phyloP scores from a whole-genome alignment of 129 eudicot genomes.

The Escallonia herrerae region DNA sequence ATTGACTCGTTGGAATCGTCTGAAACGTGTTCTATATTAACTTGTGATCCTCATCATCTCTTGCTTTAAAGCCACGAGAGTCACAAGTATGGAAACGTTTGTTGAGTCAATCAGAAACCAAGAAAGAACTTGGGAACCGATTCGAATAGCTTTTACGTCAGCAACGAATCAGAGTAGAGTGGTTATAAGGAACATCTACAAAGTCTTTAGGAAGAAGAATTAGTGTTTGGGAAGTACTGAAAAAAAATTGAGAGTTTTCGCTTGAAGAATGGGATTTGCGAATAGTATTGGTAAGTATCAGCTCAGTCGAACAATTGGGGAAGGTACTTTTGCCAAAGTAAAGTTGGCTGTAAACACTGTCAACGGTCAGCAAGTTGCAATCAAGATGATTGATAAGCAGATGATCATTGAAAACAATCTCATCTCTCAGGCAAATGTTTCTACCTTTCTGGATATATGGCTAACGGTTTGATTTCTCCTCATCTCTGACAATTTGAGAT shows the following conservation, averaged over 20 bases:
- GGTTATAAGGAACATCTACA: slow-evolving; percentile 9
- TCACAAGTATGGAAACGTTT: not conserved
- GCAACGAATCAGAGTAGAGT: not conserved
- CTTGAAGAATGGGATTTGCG: slow-evolving; percentile 13
- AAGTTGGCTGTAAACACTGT: slow-evolving; percentile 21
- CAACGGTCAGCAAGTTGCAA: slow-evolving; percentile 24
- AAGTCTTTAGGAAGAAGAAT: not conserved
- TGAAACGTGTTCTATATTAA: not conserved
- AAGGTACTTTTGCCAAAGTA: slow-evolving; percentile 31
- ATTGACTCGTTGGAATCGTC: not conserved
- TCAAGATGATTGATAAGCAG: slow-evolving; percentile 28
- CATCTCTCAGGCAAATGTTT: slow-evolving; percentile 20
- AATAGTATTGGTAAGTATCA: slow-evolving; percentile 26
- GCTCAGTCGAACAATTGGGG: slow-evolving; percentile 28
- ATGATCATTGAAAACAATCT: slow-evolving; percentile 23
- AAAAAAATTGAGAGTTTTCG: not conserved
- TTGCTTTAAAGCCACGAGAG: not conserved
- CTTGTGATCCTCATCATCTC: not conserved
- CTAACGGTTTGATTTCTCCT: not conserved
- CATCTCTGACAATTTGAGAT: not conserved
- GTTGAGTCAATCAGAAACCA: not conserved
- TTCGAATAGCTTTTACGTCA: not conserved
- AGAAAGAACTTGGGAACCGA: not conserved
- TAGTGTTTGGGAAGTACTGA: not conserved
- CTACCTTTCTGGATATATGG: not conserved